Percentiles rank a stretch among this genome's conserved stretches.
phyloP scores from a whole-genome alignment of 148 eudicot species.

The Amaranthus cruentus region DNA sequence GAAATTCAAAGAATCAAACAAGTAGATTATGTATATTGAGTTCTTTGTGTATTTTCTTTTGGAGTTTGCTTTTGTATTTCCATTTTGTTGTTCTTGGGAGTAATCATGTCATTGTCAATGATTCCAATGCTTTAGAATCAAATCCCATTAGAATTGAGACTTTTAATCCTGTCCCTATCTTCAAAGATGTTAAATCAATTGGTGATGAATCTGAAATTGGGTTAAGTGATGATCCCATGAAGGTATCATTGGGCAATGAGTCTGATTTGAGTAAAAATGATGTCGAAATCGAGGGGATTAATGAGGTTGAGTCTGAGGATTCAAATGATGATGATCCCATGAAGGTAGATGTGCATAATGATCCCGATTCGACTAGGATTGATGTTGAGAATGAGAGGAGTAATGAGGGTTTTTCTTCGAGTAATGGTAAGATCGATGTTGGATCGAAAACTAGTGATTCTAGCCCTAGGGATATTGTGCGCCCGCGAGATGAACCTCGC shows the following conservation, averaged over 20 bases:
- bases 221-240: neutral
- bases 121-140: slow-evolving; percentile 15
- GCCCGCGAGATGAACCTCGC: slow-evolving; percentile 19
- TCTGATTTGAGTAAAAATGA: neutral
- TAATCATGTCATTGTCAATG: slow-evolving; percentile 15
- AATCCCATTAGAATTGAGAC: slow-evolving; percentile 33
- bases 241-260: neutral
- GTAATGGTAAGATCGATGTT: slow-evolving; percentile 19
- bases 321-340: no score
- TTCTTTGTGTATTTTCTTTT: slow-evolving; percentile 54
- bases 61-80: slow-evolving; percentile 65
- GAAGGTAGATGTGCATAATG: no score
- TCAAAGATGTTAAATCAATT: slow-evolving; percentile 8
- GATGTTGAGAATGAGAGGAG: neutral
- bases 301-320: neutral
- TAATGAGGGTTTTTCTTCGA: slow-evolving; percentile 14
- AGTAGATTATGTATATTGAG: slow-evolving; percentile 53
- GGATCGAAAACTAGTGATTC: slow-evolving; percentile 8
- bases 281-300: neutral
- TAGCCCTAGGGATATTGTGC: slow-evolving; percentile 2
- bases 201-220: slow-evolving; percentile 9
- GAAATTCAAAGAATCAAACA: slow-evolving; percentile 42
- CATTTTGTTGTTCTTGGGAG: slow-evolving; percentile 58
- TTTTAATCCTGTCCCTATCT: neutral
- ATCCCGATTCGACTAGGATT: neutral